These are phyloP conservation scores for Irineochytrium annulatum DNA, from an alignment of 192 early-diverging fungal genomes.

Conservation along the genomic window DNA sequence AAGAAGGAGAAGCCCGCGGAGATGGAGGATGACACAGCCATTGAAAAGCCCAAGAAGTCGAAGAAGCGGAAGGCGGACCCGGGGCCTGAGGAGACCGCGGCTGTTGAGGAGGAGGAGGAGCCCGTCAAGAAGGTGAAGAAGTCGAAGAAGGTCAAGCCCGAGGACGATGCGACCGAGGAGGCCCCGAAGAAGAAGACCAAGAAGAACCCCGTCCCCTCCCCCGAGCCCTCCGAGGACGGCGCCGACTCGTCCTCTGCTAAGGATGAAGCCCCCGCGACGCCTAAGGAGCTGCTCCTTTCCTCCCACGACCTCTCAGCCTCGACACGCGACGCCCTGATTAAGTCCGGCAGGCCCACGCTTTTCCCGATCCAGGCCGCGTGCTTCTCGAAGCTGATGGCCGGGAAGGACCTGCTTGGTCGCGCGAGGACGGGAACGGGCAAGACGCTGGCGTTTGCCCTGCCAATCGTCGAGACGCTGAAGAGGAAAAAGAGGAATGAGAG, in stretches of 20 bases:
- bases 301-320: slow-evolving; percentile 37
- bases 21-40: background rate
- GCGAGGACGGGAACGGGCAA: slow-evolving; percentile 70
- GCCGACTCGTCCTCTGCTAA: background rate
- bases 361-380: slow-evolving; percentile 96
- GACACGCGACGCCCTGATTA: slow-evolving; percentile 66
- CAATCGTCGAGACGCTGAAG: slow-evolving; percentile 65
- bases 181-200: background rate
- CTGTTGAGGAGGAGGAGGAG: slow-evolving; percentile 9
- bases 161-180: slow-evolving; percentile 8
- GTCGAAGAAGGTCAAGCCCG: slow-evolving; percentile 8
- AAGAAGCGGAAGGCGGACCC: slow-evolving; percentile 19
- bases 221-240: background rate
- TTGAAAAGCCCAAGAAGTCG: slow-evolving; percentile 29
- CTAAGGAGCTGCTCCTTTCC: slow-evolving; percentile 29
- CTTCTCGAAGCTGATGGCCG: slow-evolving; percentile 64
- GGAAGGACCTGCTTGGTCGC: slow-evolving; percentile 67
- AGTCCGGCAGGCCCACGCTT: slow-evolving; percentile 71
- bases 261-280: slow-evolving; percentile 12
- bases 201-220: background rate
- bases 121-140: slow-evolving; percentile 5
- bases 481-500: slow-evolving; percentile 22
- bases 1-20: slow-evolving; percentile 9
- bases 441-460: slow-evolving; percentile 69
- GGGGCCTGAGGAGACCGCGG: slow-evolving; percentile 3